Evolutionary conservation across 1,284 basidiomycete species (phyloP).

Genomic region (Cutaneotrichosporon sp.): DNA sequence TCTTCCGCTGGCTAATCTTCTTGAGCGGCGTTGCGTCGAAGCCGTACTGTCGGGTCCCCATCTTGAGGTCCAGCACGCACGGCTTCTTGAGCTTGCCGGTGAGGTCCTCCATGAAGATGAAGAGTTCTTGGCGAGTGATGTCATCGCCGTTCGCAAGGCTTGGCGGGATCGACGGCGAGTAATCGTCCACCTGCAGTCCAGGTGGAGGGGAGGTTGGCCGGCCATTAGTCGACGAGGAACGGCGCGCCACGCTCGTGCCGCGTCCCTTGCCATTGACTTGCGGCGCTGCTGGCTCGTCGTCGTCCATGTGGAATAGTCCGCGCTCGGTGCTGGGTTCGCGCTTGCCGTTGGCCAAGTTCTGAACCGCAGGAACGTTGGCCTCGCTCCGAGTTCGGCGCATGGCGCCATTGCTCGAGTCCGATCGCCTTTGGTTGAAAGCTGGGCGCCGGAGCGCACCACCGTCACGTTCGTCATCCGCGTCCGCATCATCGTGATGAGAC

Average conservation of each 20-base stretch:
- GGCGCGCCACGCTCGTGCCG: not conserved
- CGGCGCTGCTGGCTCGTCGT: slow-evolving; percentile 28
- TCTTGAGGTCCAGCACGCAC: slow-evolving; percentile 97
- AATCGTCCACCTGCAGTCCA: not conserved
- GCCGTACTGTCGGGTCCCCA: slow-evolving; percentile 98
- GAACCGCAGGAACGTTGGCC: not conserved
- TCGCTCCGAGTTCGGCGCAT: slow-evolving; percentile 6
- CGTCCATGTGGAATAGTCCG: slow-evolving; percentile 56
- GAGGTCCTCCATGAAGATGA: slow-evolving; percentile 98
- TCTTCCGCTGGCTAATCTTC: slow-evolving; percentile 97
- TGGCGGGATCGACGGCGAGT: slow-evolving; percentile 32
- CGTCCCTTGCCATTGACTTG: not conserved
- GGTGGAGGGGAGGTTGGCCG: not conserved
- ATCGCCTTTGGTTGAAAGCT: not conserved
- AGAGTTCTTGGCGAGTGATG: slow-evolving; percentile 87
- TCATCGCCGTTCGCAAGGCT: slow-evolving; percentile 28
- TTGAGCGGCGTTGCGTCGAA: slow-evolving; percentile 90
- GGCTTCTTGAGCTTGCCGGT: slow-evolving; percentile 91
- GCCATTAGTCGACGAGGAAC: not conserved
- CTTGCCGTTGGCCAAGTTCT: not conserved
- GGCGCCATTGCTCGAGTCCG: not conserved
- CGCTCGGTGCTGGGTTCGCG: slow-evolving; percentile 40
- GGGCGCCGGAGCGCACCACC: not conserved
- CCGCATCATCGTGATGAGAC: slow-evolving; percentile 27
- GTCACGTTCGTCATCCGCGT: slow-evolving; percentile 49